These are phyloP conservation scores for Solanum ossicruentum DNA, from an alignment of 257 asterid genomes.

Conservation along the genomic window DNA sequence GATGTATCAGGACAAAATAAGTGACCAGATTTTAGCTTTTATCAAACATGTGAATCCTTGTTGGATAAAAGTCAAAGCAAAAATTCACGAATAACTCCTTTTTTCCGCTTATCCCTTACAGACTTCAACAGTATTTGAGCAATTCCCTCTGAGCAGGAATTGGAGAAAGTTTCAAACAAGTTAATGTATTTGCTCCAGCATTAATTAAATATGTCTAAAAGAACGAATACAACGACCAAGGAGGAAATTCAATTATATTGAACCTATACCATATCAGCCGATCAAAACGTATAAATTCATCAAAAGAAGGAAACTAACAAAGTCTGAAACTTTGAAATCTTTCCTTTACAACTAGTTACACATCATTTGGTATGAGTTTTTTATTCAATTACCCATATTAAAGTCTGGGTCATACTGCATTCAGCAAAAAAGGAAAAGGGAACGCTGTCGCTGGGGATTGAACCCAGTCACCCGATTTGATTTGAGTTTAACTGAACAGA, in stretches of 20 bases:
- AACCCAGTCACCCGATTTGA: background rate
- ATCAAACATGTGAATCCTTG: background rate
- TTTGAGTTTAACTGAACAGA: background rate
- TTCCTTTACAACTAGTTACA: background rate
- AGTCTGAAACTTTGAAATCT: background rate
- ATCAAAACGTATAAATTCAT: background rate
- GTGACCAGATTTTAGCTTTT: background rate
- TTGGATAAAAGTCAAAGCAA: background rate
- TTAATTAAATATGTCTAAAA: background rate
- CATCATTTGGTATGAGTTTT: background rate
- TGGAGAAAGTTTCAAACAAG: background rate
- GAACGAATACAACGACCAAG: background rate
- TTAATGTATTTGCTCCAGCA: background rate
- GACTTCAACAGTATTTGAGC: background rate
- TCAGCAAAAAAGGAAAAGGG: too few relatives aligned
- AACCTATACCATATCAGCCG: background rate
- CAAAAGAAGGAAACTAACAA: background rate
- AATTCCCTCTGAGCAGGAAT: background rate
- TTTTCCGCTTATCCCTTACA: background rate
- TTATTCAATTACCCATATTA: too few relatives aligned
- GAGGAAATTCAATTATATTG: background rate
- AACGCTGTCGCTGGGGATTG: too few relatives aligned
- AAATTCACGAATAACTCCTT: background rate
- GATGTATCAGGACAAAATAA: background rate
- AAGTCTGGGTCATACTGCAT: too few relatives aligned